Evolutionary conservation across 129 eudicot genomes (phyloP).

Genomic region (Dittrichia graveolens): DNA sequence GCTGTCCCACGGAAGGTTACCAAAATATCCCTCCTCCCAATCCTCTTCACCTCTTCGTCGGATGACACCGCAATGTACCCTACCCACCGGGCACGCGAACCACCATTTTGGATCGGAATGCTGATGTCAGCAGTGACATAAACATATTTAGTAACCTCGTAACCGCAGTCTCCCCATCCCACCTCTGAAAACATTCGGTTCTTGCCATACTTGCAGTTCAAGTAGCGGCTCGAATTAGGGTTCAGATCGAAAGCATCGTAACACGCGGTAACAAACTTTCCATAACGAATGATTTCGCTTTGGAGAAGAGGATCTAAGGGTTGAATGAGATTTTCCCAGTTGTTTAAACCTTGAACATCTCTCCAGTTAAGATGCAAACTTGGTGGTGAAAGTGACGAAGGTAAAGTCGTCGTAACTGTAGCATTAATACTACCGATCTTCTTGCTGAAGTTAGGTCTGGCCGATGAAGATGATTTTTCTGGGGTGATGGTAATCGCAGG

Average conservation of each 20-base stretch:
- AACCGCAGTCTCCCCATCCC: constrained; percentile 55
- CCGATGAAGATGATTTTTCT: constrained; percentile 12
- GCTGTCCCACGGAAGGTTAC: constrained; percentile 67
- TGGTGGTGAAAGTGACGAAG: constrained; percentile 16
- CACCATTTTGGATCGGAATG: constrained; percentile 37
- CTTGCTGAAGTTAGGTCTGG: constrained; percentile 6
- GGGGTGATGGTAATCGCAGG: constrained; percentile 12
- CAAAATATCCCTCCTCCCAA: constrained; percentile 64
- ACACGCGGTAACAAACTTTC: constrained; percentile 55
- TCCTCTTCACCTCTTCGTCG: constrained; percentile 38
- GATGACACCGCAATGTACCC: constrained; percentile 62
- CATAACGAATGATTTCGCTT: constrained; percentile 60
- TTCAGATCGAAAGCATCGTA: constrained; percentile 65
- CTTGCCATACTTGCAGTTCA: constrained; percentile 66
- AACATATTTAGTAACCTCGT: constrained; percentile 65
- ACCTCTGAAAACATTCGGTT: constrained; percentile 42
- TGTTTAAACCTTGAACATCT: constrained; percentile 53
- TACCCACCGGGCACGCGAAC: constrained; percentile 53
- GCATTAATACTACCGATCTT: constrained; percentile 19
- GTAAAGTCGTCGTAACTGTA: constrained; percentile 13
- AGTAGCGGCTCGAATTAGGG: constrained; percentile 50
- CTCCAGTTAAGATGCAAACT: constrained; percentile 47
- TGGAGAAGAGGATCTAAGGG: constrained; percentile 67
- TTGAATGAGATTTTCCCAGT: constrained; percentile 61
- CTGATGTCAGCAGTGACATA: constrained; percentile 58